These are phyloP conservation scores for Amyloporia xantha DNA, from an alignment of 768 basidiomycete genomes.

Conservation along the genomic window DNA sequence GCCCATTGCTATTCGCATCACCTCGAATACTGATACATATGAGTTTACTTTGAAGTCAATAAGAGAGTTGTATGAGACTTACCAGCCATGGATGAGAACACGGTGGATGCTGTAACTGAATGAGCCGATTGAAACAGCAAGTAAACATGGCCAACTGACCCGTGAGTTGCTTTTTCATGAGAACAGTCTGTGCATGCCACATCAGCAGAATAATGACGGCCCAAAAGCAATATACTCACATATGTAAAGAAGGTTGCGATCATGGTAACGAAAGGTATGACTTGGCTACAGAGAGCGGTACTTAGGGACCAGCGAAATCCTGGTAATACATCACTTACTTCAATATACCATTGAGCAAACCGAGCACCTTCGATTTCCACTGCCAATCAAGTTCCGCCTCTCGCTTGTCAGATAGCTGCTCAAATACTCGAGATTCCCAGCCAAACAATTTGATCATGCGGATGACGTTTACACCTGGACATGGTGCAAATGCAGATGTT, in stretches of 20 bases:
- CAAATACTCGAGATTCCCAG: conserved; percentile 41
- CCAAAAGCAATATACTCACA: conserved; percentile 27
- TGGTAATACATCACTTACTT: conserved; percentile 30
- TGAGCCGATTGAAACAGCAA: conserved; percentile 21
- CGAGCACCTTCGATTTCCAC: conserved; percentile 44
- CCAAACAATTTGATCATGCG: conserved; percentile 46
- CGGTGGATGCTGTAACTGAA: conserved; percentile 24
- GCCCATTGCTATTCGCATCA: conserved; percentile 46
- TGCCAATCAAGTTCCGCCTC: conserved; percentile 55
- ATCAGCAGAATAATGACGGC: neutral
- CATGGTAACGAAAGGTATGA: conserved; percentile 63
- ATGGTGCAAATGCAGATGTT: conserved; percentile 7
- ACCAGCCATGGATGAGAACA: conserved; percentile 35
- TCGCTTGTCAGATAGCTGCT: conserved; percentile 48
- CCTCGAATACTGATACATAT: conserved; percentile 44
- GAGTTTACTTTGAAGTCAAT: neutral
- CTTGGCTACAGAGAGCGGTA: conserved; percentile 31
- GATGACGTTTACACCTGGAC: conserved; percentile 28
- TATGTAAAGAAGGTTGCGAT: conserved; percentile 56
- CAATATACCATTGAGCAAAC: conserved; percentile 36
- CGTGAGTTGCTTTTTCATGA: conserved; percentile 33
- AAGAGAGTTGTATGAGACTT: neutral
- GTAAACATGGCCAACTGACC: conserved; percentile 27
- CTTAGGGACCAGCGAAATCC: conserved; percentile 7
- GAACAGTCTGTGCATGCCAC: conserved; percentile 25